Base-by-base conservation (phyloP, 2,329 filamentous ascomycete species). In the Nigrospora osmanthi region DNA sequence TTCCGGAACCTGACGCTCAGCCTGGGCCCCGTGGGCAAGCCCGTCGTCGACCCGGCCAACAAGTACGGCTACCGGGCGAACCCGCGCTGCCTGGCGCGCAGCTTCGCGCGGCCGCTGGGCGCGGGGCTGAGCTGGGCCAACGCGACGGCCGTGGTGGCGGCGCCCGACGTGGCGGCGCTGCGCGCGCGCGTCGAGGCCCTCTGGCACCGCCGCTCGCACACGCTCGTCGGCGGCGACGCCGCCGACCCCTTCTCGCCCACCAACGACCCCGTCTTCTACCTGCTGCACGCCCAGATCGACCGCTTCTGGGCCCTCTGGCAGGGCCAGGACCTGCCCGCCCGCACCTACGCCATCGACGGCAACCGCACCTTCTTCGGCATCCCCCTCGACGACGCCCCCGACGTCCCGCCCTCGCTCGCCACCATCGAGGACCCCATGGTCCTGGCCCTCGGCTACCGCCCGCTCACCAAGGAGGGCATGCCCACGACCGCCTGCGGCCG, bases 261-360 rank as follows among this genome's bases (percentile, higher is more conserved):
- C n/a, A 53, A 53, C 19, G 52, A 54, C 38, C 51, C 52, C 2
- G 46, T 49, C 5, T 54, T 54, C 33, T 54, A 53, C 39, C 30
- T 53, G 11, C 44, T 53, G 17, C 52, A 54, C 42, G 51, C 52
- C 13, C 51, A 53, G 44, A 52, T 54, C 35, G 52, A 54, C 35
- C 51, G 51, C 30, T 23, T 54, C 11, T 54, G 51, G 52, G 51
- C 51, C 14, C 50, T 54, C 42, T 54, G 52, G 52, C 52, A 54
- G 31, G 52, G 51, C 3, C 51, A 53, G 38, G 49, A 54, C 32
- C 35, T 52, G 2, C 15, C 41, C 16, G 3, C 15, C 4, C 45
- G 51, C 23, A 54, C 52, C 0, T 52, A 47, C 39, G 48, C 49
- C 11, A 52, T 54, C n/a, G 49, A 52, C 4, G 52, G 52, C 3